Evolutionary conservation across 345 rosid genomes (phyloP), one percentile per base, ranked within the genome.

Genomic region (Angophora floribunda): DNA sequence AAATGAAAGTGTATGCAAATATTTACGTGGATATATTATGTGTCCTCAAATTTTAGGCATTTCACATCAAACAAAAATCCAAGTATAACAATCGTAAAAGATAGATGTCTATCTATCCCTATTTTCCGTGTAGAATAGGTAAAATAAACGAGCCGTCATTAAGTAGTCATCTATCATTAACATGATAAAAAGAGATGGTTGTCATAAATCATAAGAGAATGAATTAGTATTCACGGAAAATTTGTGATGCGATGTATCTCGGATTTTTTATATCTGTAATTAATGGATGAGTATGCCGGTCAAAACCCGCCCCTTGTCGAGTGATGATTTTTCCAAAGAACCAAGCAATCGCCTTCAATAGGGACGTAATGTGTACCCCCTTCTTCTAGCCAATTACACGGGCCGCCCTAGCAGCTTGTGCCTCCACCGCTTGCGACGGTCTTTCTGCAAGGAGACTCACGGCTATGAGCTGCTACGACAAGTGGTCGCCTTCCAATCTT

Each of bases 201-300:
- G 0, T 15, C 79, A 44, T 65, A 67, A 30, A 32, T 7, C 21
- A 7, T 0, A 1, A 30, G 0, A 30, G 7, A 30, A 1, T 15
- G 21, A 61, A 65, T 65, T 65, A 14, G 21, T 15, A 30, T 17
- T 10, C 6, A 15, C 22, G 22, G 19, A 4, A 19, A 53, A 53
- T 6, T 19, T 22, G 13, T 7, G 57, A 7, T 19, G 44, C 0
- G 22, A 67, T 22, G 1, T 44, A 1, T 67, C 44, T 67, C 11
- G 22, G 15, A 67, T 67, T 16, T 9, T 67, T 9, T 0, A 15
- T 63, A n/a, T 63, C 5, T 9, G 41, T 3, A n/a, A n/a, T 0
- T 65, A 30, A n/a, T 4, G 79, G 79, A 67, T 0, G 44, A 0
- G 7, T 7, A 0, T 4, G 79, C 79, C 22, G 6, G 79, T 36